phyloP scores from a whole-genome alignment of 129 eudicot species.

The Deinandra increscens region DNA sequence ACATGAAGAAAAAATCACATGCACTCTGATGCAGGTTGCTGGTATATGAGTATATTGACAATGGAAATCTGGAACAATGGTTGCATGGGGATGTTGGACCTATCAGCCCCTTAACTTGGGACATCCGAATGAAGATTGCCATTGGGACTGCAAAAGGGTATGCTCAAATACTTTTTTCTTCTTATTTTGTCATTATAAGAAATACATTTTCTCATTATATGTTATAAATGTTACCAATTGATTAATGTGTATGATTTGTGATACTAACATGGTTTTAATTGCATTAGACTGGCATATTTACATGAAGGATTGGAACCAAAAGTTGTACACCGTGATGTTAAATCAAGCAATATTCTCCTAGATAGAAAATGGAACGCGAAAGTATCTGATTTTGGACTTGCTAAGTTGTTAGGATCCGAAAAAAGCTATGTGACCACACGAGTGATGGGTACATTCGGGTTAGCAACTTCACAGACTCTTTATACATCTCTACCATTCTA shows the following conservation, averaged over 20 bases:
- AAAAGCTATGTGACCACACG: slow-evolving; percentile 85
- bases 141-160: slow-evolving; percentile 29
- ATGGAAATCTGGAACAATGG: slow-evolving; percentile 98
- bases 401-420: slow-evolving; percentile 81
- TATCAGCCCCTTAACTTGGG: slow-evolving; percentile 42
- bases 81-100: slow-evolving; percentile 89
- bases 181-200: not conserved
- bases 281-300: slow-evolving; percentile 43
- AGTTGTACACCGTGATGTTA: slow-evolving; percentile 97
- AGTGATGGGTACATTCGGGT: slow-evolving; percentile 99
- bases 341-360: slow-evolving; percentile 89
- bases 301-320: slow-evolving; percentile 97
- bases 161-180: not conserved
- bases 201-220: not conserved
- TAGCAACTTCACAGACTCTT: slow-evolving; percentile 25
- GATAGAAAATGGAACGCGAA: slow-evolving; percentile 83
- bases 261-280: slow-evolving; percentile 12
- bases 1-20: not conserved
- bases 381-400: slow-evolving; percentile 97
- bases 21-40: slow-evolving; percentile 57
- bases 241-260: not conserved
- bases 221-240: not conserved
- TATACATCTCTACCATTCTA: too few relatives aligned
- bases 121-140: slow-evolving; percentile 28
- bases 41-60: slow-evolving; percentile 88